phyloP scores from a whole-genome alignment of 176 grass and related monocot species.

The Cenchrus purpureus region DNA sequence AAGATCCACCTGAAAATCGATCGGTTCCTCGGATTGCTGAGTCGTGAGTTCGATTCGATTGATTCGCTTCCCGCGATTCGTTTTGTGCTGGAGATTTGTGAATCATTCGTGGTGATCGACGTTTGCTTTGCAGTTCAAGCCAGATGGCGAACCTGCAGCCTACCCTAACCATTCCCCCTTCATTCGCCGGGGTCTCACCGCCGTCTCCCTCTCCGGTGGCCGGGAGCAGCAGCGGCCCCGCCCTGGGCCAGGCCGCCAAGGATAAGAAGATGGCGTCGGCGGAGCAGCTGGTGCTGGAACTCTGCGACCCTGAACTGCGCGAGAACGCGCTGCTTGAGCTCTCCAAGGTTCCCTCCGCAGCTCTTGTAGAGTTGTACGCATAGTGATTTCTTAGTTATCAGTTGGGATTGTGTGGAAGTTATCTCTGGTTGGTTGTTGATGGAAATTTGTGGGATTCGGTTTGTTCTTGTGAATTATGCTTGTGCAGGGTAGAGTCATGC shows the following conservation, averaged over 20 bases:
- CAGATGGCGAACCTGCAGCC: constrained; percentile 77
- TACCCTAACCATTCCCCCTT: constrained; percentile 54
- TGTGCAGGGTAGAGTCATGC: background rate
- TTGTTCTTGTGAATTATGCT: background rate
- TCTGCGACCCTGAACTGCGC: constrained; percentile 89
- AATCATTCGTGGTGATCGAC: background rate
- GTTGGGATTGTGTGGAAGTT: background rate
- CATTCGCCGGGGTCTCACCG: constrained; percentile 59
- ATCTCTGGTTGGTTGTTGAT: background rate
- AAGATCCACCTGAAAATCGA: background rate
- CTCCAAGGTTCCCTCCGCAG: constrained; percentile 63
- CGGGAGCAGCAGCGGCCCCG: constrained; percentile 24
- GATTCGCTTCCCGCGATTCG: background rate
- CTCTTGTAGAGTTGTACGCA: background rate
- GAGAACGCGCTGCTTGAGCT: constrained; percentile 98
- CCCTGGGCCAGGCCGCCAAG: constrained; percentile 37
- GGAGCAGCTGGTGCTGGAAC: constrained; percentile 92
- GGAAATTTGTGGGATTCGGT: constrained; percentile 5
- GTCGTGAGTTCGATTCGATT: background rate
- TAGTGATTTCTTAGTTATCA: background rate
- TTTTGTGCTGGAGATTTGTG: background rate
- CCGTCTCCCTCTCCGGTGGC: constrained; percentile 47
- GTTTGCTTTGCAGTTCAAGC: constrained; percentile 33
- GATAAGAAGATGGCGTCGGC: constrained; percentile 89
- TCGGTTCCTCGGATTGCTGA: background rate